Conservation (phyloP, 2,329 filamentous ascomycete species). For the Elsinoe arachidis region DNA sequence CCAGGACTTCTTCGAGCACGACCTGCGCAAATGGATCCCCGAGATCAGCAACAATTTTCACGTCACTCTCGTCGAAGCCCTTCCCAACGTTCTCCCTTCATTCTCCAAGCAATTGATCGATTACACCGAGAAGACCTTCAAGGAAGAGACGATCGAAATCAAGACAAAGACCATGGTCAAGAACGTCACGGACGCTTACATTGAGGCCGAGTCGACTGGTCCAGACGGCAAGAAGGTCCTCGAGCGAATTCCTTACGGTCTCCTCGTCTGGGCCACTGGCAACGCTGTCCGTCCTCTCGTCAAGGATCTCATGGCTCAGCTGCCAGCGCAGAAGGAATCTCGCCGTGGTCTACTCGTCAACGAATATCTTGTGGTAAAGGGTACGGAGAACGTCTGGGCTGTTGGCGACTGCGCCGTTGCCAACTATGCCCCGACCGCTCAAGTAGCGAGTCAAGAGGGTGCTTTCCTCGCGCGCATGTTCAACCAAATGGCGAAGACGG, state of each 20-base stretch:
- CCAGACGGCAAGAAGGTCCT: conserved; percentile 77
- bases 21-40: conserved; percentile 96
- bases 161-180: conserved; percentile 99
- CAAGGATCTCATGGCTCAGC: conserved; percentile 82
- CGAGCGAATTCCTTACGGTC: conserved; percentile 81
- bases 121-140: conserved; percentile 98
- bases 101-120: conserved; percentile 99
- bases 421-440: conserved; percentile 93
- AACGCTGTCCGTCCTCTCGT: conserved; percentile 87
- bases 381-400: conserved; percentile 94
- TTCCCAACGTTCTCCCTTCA: conserved; percentile 92
- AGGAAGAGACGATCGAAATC: conserved; percentile 96
- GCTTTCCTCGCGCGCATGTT: conserved; percentile 90
- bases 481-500: conserved; percentile 97
- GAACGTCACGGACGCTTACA: conserved; percentile 83
- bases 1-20: conserved; percentile 97
- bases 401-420: conserved; percentile 95
- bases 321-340: conserved; percentile 91
- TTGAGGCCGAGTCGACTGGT: conserved; percentile 77
- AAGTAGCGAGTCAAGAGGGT: conserved; percentile 93
- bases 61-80: conserved; percentile 92
- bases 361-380: conserved; percentile 97
- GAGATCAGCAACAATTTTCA: conserved; percentile 93
- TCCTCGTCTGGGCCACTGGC: conserved; percentile 96
- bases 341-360: conserved; percentile 92